Conservation (phyloP, 208 protist genomes). For the Angomonas deanei region DNA sequence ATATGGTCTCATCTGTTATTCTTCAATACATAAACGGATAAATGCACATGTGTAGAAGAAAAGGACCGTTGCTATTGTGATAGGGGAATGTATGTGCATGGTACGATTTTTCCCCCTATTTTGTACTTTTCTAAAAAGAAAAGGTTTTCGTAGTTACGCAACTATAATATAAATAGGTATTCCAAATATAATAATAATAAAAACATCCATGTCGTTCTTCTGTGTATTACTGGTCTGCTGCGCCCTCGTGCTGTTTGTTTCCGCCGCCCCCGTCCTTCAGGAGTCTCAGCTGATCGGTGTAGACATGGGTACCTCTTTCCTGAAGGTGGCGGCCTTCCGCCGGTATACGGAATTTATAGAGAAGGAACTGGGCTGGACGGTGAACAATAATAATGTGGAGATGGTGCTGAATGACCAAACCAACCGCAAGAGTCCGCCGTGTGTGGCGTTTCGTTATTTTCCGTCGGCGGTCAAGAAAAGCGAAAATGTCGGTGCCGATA, state of each 20-base stretch:
- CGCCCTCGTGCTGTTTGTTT: background rate
- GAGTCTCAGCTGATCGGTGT: constrained; percentile 54
- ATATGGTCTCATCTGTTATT: no score
- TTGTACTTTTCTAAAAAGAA: no score
- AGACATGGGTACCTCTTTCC: constrained; percentile 51
- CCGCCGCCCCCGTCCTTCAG: constrained; percentile 5
- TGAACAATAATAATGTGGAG: constrained; percentile 20
- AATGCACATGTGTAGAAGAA: no score
- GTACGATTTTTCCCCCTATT: no score
- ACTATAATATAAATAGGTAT: background rate
- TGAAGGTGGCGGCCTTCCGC: constrained; percentile 28
- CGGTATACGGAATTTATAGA: constrained; percentile 7
- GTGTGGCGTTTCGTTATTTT: constrained; percentile 81
- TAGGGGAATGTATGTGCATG: no score
- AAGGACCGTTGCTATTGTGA: no score
- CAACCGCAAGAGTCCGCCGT: constrained; percentile 88
- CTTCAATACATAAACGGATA: no score
- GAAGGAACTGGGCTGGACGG: background rate
- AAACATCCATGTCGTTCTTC: no score
- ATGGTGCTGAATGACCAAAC: constrained; percentile 92
- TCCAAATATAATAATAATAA: background rate
- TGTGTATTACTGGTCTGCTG: background rate
- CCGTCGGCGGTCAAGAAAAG: background rate
- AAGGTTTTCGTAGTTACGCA: no score
- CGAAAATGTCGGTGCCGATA: background rate